Percentiles rank a stretch among this genome's conserved stretches.
Conservation (phyloP, 306 rosid species). For the Amphicarpaea edgeworthii region DNA sequence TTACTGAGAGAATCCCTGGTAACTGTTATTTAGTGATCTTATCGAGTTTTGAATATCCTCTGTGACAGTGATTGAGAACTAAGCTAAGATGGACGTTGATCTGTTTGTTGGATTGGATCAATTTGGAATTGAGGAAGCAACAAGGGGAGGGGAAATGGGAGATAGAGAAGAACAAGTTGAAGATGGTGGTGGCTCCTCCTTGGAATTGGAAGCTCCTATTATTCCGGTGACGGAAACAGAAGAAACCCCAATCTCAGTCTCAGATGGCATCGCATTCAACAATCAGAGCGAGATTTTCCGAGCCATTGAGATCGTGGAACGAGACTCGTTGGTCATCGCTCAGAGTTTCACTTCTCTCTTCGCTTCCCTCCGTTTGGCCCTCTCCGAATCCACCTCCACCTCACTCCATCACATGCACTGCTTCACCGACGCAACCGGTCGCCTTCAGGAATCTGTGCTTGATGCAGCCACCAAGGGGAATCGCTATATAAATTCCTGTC, state of each 20-base stretch:
- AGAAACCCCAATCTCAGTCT: constrained; percentile 49
- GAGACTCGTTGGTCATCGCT: constrained; percentile 79
- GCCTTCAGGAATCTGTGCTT: constrained; percentile 94
- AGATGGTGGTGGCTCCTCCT: background rate
- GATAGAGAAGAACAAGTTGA: background rate
- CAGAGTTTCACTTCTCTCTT: constrained; percentile 82
- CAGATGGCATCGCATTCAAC: constrained; percentile 36
- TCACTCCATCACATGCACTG: constrained; percentile 85
- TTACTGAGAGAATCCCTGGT: too few relatives aligned
- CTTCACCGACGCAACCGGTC: constrained; percentile 84
- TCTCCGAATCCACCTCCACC: constrained; percentile 69
- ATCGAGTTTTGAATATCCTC: too few relatives aligned
- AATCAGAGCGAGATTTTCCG: constrained; percentile 59
- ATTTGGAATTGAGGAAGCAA: background rate
- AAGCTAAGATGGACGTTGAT: background rate
- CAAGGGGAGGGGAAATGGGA: background rate
- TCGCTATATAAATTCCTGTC: constrained; percentile 83
- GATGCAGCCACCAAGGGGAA: constrained; percentile 88
- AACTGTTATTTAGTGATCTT: too few relatives aligned
- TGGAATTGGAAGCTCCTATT: background rate
- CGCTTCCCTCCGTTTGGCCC: constrained; percentile 76
- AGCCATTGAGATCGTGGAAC: constrained; percentile 79
- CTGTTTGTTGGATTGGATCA: background rate
- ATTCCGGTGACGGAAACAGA: background rate
- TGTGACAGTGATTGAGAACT: too few relatives aligned